These are phyloP conservation scores for Coniella vitis DNA, from an alignment of 2,329 filamentous ascomycete genomes.

Conservation along the genomic window DNA sequence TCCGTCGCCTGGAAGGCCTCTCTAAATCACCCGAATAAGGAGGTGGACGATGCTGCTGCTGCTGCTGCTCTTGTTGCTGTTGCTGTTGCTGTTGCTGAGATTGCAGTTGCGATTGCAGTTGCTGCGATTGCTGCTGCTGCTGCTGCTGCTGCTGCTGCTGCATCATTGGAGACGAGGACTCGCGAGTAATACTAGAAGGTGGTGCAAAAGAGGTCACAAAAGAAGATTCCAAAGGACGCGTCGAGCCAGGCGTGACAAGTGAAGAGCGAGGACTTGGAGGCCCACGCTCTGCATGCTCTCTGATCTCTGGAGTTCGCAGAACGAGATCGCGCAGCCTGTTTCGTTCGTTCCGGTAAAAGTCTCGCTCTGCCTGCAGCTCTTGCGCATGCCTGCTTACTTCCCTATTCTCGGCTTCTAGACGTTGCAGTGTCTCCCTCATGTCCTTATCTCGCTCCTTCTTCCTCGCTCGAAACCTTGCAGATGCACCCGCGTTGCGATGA, in stretches of 20 bases:
- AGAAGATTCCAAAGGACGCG: conserved; percentile 10
- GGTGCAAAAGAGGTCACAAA: conserved; percentile 9
- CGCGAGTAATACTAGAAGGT: conserved; percentile 21
- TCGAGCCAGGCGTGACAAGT: conserved; percentile 4
- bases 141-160: conserved; percentile 17
- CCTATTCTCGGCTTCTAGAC: conserved; percentile 60
- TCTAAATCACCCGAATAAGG: conserved; percentile 29
- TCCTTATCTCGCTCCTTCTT: conserved; percentile 78
- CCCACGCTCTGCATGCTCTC: conserved; percentile 43
- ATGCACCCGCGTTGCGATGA: conserved; percentile 77
- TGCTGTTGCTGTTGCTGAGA: conserved; percentile 18
- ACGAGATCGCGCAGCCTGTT: conserved; percentile 66
- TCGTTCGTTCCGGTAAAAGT: conserved; percentile 68
- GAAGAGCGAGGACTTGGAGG: conserved; percentile 43
- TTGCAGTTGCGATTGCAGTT: conserved; percentile 10
- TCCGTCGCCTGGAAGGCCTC: conserved; percentile 38
- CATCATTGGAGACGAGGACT: conserved; percentile 12
- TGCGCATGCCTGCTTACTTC: conserved; percentile 52
- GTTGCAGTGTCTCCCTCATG: conserved; percentile 60
- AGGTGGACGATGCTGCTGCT: conserved; percentile 18
- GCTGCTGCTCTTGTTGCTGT: conserved; percentile 18
- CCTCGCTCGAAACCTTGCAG: conserved; percentile 71
- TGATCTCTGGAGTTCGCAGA: conserved; percentile 49
- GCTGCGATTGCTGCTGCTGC: conserved; percentile 18
- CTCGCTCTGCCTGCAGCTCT: conserved; percentile 53